These are phyloP conservation scores for Rhizoctonia solani DNA, from an alignment of 1,284 basidiomycete genomes.

Conservation along the genomic window DNA sequence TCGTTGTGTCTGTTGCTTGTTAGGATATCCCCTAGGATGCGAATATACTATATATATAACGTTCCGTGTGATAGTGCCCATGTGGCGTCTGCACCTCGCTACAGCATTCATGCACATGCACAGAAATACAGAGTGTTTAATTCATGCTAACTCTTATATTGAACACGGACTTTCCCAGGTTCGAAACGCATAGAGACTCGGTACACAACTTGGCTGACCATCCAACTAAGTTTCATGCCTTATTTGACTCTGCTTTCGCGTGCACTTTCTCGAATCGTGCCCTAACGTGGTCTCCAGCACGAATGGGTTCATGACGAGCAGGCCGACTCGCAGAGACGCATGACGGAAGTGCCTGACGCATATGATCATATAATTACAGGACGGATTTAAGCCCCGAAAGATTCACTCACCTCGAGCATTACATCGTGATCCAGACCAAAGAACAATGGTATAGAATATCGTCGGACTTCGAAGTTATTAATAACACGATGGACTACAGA, in stretches of 20 bases:
- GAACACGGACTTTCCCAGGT: no score
- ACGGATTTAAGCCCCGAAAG: neutral
- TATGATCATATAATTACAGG: conserved; percentile 2
- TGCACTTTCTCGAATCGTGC: conserved; percentile 64
- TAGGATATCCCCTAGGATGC: no score
- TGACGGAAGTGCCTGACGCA: conserved; percentile 64
- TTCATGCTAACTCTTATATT: no score
- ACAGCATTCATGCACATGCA: no score
- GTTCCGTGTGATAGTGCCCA: no score
- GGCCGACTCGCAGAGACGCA: conserved; percentile 68
- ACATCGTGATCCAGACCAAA: conserved; percentile 80
- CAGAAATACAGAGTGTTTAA: no score
- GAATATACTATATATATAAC: no score
- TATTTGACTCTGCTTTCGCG: conserved; percentile 44
- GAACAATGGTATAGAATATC: conserved; percentile 83
- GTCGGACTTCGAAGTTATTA: conserved; percentile 67
- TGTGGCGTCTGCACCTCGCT: no score
- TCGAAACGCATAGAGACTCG: no score
- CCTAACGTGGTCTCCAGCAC: conserved; percentile 69
- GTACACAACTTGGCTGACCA: no score
- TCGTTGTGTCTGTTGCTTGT: no score
- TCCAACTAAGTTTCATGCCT: no score
- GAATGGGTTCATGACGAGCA: conserved; percentile 63
- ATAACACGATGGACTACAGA: conserved; percentile 83
- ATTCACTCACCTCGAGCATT: conserved; percentile 59